A percentile compares a stretch with the other conserved stretches of the same genome.
Evolutionary conservation across 345 rosid species (phyloP).

Genomic region (Populus davidiana): DNA sequence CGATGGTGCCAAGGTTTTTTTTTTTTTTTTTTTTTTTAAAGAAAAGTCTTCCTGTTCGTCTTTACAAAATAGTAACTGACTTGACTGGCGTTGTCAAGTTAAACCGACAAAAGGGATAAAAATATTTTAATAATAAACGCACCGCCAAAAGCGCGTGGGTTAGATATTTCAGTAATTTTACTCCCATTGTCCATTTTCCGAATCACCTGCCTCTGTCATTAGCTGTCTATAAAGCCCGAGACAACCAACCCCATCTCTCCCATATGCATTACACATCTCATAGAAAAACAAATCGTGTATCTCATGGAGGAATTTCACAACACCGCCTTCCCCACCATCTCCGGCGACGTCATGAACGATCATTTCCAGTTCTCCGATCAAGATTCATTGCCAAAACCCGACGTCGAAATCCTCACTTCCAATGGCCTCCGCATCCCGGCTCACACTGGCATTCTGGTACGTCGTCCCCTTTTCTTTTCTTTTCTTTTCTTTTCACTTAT

Average conservation of each 20-base stretch:
- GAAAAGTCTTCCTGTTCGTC: too few relatives aligned
- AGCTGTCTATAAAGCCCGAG: background rate
- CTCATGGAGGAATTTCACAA: background rate
- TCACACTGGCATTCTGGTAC: conserved; percentile 64
- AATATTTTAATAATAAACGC: too few relatives aligned
- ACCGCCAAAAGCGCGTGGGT: too few relatives aligned
- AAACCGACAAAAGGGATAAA: too few relatives aligned
- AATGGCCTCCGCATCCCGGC: conserved; percentile 66
- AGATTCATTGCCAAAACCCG: conserved; percentile 39
- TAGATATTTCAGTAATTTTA: too few relatives aligned
- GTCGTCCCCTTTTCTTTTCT: background rate
- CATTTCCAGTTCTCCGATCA: conserved; percentile 12
- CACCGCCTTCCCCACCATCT: conserved; percentile 23
- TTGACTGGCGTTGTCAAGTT: too few relatives aligned
- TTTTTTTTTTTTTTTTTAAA: too few relatives aligned
- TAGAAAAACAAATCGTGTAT: background rate
- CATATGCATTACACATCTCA: background rate
- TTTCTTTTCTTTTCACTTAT: background rate
- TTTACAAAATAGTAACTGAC: too few relatives aligned
- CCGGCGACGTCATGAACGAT: background rate
- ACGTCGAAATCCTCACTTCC: conserved; percentile 65
- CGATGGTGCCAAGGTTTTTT: too few relatives aligned
- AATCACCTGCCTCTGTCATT: background rate
- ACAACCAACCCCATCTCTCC: background rate
- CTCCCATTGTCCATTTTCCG: too few relatives aligned